Evolutionary conservation across 129 eudicot species (phyloP).

Genomic region (Solidago caesia): DNA sequence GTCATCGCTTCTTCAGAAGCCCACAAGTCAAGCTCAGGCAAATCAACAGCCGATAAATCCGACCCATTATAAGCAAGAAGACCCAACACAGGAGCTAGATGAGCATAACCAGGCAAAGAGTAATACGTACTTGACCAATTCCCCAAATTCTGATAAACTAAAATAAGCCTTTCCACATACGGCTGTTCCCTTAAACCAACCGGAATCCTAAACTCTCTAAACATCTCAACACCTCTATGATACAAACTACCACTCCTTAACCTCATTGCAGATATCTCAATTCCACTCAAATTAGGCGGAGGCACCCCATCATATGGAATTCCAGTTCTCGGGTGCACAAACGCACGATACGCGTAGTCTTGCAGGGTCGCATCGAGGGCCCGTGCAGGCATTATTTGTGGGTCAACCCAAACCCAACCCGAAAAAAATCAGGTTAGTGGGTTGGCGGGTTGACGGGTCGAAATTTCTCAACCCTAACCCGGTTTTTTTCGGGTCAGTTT

Average conservation of each 20-base stretch:
- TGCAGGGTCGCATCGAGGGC: slow-evolving; percentile 69
- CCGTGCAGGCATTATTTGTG: slow-evolving; percentile 36
- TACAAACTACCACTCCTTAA: slow-evolving; percentile 64
- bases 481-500: too few species aligned
- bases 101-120: slow-evolving; percentile 50
- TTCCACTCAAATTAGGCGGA: slow-evolving; percentile 67
- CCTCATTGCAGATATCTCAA: slow-evolving; percentile 63
- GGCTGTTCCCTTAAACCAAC: slow-evolving; percentile 56
- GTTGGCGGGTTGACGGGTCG: too few species aligned
- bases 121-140: slow-evolving; percentile 63
- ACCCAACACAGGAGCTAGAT: slow-evolving; percentile 78
- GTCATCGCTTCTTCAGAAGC: slow-evolving; percentile 53
- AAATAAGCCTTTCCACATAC: slow-evolving; percentile 65
- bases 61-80: slow-evolving; percentile 80
- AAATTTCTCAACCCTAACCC: too few species aligned
- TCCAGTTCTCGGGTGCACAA: slow-evolving; percentile 61
- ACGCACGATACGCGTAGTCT: slow-evolving; percentile 68
- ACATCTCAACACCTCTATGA: slow-evolving; percentile 39
- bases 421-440: too few species aligned
- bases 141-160: slow-evolving; percentile 76
- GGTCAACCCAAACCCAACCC: neutral
- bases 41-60: slow-evolving; percentile 47
- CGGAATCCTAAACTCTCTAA: slow-evolving; percentile 62
- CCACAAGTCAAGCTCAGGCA: slow-evolving; percentile 51
- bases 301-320: slow-evolving; percentile 52